These are phyloP conservation scores for Candida ulmi DNA, from an alignment of 805 yeast species.

Conservation along the genomic window DNA sequence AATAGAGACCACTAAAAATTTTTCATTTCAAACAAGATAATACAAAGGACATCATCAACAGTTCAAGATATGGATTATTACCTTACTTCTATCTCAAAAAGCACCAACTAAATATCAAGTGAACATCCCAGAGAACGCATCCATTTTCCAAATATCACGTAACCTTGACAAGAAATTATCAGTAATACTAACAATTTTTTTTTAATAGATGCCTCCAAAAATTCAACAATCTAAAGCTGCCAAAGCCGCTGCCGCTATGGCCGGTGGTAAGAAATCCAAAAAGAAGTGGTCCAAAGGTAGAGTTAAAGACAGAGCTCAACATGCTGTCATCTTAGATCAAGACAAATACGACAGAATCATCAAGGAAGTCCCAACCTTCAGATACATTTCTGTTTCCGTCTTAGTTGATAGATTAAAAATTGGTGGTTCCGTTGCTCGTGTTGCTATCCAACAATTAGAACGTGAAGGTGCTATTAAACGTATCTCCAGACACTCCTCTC, in stretches of 20 bases:
- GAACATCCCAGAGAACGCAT: too few relatives aligned
- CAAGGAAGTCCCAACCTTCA: constrained; percentile 99
- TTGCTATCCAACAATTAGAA: constrained; percentile 95
- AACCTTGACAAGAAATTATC: too few relatives aligned
- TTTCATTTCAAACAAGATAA: too few relatives aligned
- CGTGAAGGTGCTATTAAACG: constrained; percentile 92
- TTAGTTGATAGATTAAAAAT: constrained; percentile 98
- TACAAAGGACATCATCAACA: too few relatives aligned
- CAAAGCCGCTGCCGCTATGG: constrained; percentile 99
- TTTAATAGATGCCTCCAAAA: constrained; percentile 90
- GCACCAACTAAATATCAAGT: too few relatives aligned
- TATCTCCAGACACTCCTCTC: constrained; percentile 92
- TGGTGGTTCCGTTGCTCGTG: constrained; percentile 98
- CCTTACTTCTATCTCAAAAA: too few relatives aligned
- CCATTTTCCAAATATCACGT: too few relatives aligned
- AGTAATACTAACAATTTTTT: constrained; percentile 16
- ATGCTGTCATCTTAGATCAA: constrained; percentile 95
- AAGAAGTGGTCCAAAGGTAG: constrained; percentile 99
- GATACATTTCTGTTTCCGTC: constrained; percentile 95
- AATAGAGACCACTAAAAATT: too few relatives aligned
- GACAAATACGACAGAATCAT: constrained; percentile 98
- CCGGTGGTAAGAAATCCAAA: constrained; percentile 99
- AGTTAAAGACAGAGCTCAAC: constrained; percentile 99
- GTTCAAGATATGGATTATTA: too few relatives aligned
- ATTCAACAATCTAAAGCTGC: constrained; percentile 99